Evolutionary conservation across 2,329 filamentous ascomycete genomes (phyloP).

Genomic region (Pestalotiopsis fici): DNA sequence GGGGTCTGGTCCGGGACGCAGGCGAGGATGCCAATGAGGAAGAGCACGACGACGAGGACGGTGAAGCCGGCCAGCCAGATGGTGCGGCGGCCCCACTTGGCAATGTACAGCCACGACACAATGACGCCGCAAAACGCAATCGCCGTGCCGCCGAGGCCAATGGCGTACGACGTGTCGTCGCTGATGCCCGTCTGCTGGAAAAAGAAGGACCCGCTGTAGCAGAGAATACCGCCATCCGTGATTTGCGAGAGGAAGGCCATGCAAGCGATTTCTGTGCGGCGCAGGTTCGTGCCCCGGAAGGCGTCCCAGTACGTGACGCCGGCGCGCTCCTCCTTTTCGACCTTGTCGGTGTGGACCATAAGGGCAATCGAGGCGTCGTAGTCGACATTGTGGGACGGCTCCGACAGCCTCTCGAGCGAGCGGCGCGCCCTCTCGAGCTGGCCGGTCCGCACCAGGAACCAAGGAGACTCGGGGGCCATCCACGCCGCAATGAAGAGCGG

Average conservation of each 20-base stretch:
- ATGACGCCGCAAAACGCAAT: slow-evolving; percentile 28
- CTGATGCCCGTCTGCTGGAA: slow-evolving; percentile 45
- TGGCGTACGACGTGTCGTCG: slow-evolving; percentile 34
- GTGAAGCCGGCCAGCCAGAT: slow-evolving; percentile 34
- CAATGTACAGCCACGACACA: slow-evolving; percentile 32
- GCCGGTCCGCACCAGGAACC: slow-evolving; percentile 13
- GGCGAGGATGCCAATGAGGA: slow-evolving; percentile 35
- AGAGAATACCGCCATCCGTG: slow-evolving; percentile 39
- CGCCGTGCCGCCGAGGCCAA: slow-evolving; percentile 12
- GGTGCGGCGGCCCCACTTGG: slow-evolving; percentile 33
- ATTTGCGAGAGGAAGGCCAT: slow-evolving; percentile 43
- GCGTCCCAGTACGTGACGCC: slow-evolving; percentile 45
- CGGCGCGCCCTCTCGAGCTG: slow-evolving; percentile 19
- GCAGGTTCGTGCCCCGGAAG: slow-evolving; percentile 47
- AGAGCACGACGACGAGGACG: slow-evolving; percentile 32
- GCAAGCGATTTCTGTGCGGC: slow-evolving; percentile 46
- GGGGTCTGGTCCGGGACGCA: slow-evolving; percentile 38
- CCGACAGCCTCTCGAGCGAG: slow-evolving; percentile 4
- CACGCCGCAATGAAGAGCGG: slow-evolving; percentile 7
- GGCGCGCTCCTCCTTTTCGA: slow-evolving; percentile 40
- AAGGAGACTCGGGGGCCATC: slow-evolving; percentile 14
- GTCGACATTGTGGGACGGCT: slow-evolving; percentile 23
- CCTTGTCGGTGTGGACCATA: slow-evolving; percentile 46
- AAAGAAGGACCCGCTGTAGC: slow-evolving; percentile 46
- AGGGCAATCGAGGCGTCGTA: slow-evolving; percentile 37